A percentile compares a stretch with the other conserved stretches of the same genome.
phyloP scores from a whole-genome alignment of 2,329 filamentous ascomycete genomes.

The Mycocentrospora acerina region DNA sequence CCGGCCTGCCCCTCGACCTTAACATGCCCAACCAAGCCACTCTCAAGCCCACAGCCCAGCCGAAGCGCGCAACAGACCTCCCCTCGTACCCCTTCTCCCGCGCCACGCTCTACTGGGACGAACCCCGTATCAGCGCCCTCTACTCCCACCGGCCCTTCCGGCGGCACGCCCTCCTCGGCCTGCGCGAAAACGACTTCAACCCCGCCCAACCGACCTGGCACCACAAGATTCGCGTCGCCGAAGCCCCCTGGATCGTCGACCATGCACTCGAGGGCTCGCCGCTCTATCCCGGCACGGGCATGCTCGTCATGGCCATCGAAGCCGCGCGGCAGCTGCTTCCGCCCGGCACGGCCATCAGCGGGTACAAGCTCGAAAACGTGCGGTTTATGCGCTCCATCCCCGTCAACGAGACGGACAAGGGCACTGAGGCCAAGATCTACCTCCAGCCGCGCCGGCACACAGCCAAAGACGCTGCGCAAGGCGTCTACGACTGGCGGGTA shows the following conservation, averaged over 20 bases:
- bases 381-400: conserved; percentile 11
- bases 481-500: conserved; percentile 7
- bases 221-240: conserved; percentile 45
- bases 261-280: conserved; percentile 43
- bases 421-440: conserved; percentile 7
- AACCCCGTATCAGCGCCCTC: conserved; percentile 8
- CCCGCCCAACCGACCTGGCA: conserved; percentile 45
- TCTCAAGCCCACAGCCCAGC: conserved; percentile 2
- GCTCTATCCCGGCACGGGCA: conserved; percentile 38
- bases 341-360: conserved; percentile 1
- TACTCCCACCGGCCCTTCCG: conserved; percentile 14
- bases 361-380: conserved; percentile 11
- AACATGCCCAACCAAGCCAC: conserved; percentile 7
- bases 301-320: conserved; percentile 37
- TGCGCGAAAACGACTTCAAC: conserved; percentile 24
- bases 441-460: conserved; percentile 7
- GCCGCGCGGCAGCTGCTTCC: too few species aligned
- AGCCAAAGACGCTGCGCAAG: conserved; percentile 7
- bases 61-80: conserved; percentile 5
- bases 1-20: conserved; percentile 5
- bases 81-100: conserved; percentile 35
- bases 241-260: conserved; percentile 51
- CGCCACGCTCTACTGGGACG: conserved; percentile 22
- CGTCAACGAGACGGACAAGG: conserved; percentile 7
- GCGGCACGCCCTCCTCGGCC: conserved; percentile 24